phyloP scores from a whole-genome alignment of 805 yeast genomes.

The Candida golubevii region DNA sequence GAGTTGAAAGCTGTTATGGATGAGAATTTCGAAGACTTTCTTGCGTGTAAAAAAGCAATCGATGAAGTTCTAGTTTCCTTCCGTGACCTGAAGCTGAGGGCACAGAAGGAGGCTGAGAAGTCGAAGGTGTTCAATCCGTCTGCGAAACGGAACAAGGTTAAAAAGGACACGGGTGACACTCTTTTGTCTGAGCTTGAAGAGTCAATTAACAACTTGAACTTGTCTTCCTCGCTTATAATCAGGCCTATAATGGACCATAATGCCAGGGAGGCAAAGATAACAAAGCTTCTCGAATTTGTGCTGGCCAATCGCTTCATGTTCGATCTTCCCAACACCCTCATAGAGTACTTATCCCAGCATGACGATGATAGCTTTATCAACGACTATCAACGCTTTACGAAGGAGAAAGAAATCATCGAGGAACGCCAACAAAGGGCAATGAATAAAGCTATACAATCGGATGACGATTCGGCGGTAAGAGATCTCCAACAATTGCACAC shows the following conservation, averaged over 20 bases:
- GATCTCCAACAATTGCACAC: slow-evolving; percentile 22
- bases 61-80: slow-evolving; percentile 35
- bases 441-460: slow-evolving; percentile 4
- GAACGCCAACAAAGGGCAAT: slow-evolving; percentile 10
- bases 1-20: slow-evolving; percentile 36
- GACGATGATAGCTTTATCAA: slow-evolving; percentile 36
- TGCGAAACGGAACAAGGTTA: slow-evolving; percentile 13
- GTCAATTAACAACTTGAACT: slow-evolving; percentile 34
- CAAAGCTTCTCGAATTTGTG: slow-evolving; percentile 33
- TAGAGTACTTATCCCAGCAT: slow-evolving; percentile 24
- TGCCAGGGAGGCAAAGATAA: slow-evolving; percentile 30
- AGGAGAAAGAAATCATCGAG: slow-evolving; percentile 21
- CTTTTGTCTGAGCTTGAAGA: slow-evolving; percentile 35
- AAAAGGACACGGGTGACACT: slow-evolving; percentile 18
- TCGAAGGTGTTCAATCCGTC: slow-evolving; percentile 37
- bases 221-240: slow-evolving; percentile 35
- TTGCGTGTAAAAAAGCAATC: slow-evolving; percentile 36
- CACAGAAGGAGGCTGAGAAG: slow-evolving; percentile 33
- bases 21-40: slow-evolving; percentile 32
- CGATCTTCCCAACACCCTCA: slow-evolving; percentile 32
- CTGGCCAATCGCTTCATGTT: slow-evolving; percentile 30
- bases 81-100: slow-evolving; percentile 29
- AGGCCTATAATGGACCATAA: slow-evolving; percentile 40
- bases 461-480: slow-evolving; percentile 8
- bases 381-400: slow-evolving; percentile 28